A percentile compares a stretch with the other conserved stretches of the same genome.
Evolutionary conservation across 192 early-diverging fungal genomes (phyloP).

Genomic region (Podochytrium sp.): DNA sequence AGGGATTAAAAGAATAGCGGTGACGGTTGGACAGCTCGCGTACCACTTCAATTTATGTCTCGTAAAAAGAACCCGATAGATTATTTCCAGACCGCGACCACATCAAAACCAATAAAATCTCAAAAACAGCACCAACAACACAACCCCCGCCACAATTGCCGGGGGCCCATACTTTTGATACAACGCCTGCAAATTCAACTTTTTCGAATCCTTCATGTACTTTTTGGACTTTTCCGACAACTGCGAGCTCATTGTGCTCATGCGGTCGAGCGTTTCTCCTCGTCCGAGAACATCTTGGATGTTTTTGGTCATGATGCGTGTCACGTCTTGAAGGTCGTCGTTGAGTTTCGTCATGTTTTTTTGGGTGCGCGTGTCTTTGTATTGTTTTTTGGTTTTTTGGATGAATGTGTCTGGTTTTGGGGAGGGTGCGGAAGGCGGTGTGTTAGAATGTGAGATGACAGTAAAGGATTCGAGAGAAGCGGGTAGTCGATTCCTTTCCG

Average conservation of each 20-base stretch:
- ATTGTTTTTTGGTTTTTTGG: constrained; percentile 96
- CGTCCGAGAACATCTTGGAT: constrained; percentile 94
- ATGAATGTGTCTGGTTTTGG: constrained; percentile 85
- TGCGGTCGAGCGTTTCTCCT: constrained; percentile 79
- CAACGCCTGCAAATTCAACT: constrained; percentile 86
- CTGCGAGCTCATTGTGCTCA: constrained; percentile 67
- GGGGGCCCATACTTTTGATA: constrained; percentile 95
- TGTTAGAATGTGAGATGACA: too few relatives aligned
- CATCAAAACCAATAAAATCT: constrained; percentile 58
- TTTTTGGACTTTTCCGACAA: constrained; percentile 75
- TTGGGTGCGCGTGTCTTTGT: constrained; percentile 93
- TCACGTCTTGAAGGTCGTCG: constrained; percentile 95
- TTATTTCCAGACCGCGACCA: not conserved
- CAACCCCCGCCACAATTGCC: constrained; percentile 72
- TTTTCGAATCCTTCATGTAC: constrained; percentile 85
- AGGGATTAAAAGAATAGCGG: too few relatives aligned
- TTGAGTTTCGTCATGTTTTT: constrained; percentile 90
- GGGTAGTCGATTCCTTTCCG: too few relatives aligned
- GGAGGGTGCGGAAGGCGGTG: not conserved
- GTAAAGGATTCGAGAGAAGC: too few relatives aligned
- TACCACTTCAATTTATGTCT: too few relatives aligned
- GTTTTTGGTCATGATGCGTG: constrained; percentile 98
- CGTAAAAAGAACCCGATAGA: too few relatives aligned
- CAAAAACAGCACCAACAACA: constrained; percentile 82
- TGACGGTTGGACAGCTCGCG: too few relatives aligned